Base-by-base conservation (phyloP, 331 rosid species). In the Pyracantha coccinea region DNA sequence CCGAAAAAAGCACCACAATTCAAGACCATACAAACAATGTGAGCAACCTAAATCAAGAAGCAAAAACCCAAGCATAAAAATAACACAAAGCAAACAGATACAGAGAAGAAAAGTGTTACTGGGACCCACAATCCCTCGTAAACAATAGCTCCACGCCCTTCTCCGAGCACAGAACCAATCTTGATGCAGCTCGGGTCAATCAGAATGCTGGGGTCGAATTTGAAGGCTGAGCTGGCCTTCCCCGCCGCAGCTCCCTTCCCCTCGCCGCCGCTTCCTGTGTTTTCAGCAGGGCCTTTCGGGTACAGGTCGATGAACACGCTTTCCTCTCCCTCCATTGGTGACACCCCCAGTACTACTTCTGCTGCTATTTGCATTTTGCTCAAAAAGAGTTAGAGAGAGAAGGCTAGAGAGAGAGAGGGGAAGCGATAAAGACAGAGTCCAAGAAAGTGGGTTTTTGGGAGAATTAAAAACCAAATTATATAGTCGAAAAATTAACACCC, bases 61-160 rank as follows among this genome's bases (percentile, higher is more conserved):
- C 13, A 38, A 15, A 41, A 59, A 10, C 45, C 45, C 45, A 38
- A 38, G 14, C 20, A 4, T 15, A 25, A 16, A 23, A 35, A 17
- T 16, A 50, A 1, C 55, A 16, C 20, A 19, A 25, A 59, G 14
- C 25, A 47, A 31, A 44, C 6, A n/a, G 25, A 66, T 16, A 77
- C 25, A 69, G 52, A 63, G 53, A 53, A 64, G 52, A 63, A 38
- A 41, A 53, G 47, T 38, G 74, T 31, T 52, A 19, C 13, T n/a
- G 47, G 52, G 64, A 86, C 87, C 68, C 83, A 86, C 89, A 75
- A 28, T 75, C 89, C 89, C 75, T 83, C 77, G 35, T 72, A 78
- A 54, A 86, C 89, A 44, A 63, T 44, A 69, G 87, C 76, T 69
- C 65, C 52, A 7, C 77, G 78, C 35, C 87, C 89, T 72, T 78